phyloP scores from a whole-genome alignment of 1,284 basidiomycete genomes.

The Exobasidium rhododendri region DNA sequence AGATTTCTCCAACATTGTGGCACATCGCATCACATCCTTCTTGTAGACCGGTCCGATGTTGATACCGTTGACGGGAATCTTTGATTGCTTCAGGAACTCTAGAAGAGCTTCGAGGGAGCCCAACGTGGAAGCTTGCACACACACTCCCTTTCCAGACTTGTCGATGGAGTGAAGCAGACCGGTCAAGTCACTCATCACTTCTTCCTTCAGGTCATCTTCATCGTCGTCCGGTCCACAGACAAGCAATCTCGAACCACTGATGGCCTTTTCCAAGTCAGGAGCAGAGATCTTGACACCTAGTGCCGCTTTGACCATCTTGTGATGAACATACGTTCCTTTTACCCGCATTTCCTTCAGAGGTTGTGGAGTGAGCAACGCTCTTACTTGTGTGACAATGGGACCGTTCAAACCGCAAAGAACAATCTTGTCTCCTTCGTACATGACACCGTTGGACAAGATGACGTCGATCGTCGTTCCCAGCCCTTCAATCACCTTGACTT shows the following conservation, averaged over 20 bases:
- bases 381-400: constrained; percentile 90
- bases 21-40: constrained; percentile 87
- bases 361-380: constrained; percentile 92
- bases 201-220: constrained; percentile 88
- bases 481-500: constrained; percentile 98
- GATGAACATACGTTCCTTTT: constrained; percentile 96
- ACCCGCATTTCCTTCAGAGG: constrained; percentile 92
- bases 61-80: constrained; percentile 83
- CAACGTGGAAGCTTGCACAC: constrained; percentile 94
- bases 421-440: constrained; percentile 89
- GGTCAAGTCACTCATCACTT: constrained; percentile 94
- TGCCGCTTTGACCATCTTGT: constrained; percentile 97
- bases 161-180: constrained; percentile 85
- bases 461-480: constrained; percentile 98
- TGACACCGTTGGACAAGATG: constrained; percentile 88
- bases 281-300: constrained; percentile 95
- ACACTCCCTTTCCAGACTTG: constrained; percentile 91
- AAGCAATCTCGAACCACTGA: constrained; percentile 90
- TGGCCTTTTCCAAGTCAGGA: constrained; percentile 97
- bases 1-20: constrained; percentile 92
- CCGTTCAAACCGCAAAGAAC: constrained; percentile 97
- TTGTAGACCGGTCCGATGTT: constrained; percentile 98
- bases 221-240: constrained; percentile 91
- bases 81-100: constrained; percentile 90
- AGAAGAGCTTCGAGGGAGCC: constrained; percentile 95